phyloP scores from a whole-genome alignment of 768 basidiomycete genomes.

The Termitomyces sp. region DNA sequence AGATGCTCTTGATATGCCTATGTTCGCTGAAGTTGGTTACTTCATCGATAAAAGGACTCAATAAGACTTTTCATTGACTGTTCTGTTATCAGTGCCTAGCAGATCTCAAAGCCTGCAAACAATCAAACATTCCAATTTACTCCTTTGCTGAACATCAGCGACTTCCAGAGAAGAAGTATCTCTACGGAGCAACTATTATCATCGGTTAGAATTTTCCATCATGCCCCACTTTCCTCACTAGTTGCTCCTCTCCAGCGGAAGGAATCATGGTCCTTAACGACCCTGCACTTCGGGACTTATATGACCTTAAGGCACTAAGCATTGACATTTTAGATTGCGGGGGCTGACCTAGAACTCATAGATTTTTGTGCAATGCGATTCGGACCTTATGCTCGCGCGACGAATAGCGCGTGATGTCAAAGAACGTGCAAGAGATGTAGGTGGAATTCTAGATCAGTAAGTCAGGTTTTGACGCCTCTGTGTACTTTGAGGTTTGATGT shows the following conservation, averaged over 20 bases:
- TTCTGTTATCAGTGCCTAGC: slow-evolving; percentile 56
- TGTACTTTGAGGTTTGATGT: not conserved
- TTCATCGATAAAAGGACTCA: not conserved
- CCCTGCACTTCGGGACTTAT: slow-evolving; percentile 67
- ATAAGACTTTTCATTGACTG: not conserved
- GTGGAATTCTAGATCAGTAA: slow-evolving; percentile 86
- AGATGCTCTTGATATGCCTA: slow-evolving; percentile 83
- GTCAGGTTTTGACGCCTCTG: slow-evolving; percentile 13
- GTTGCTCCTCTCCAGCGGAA: slow-evolving; percentile 46
- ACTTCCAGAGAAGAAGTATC: slow-evolving; percentile 70
- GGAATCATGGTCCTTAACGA: slow-evolving; percentile 91
- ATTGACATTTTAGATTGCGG: not conserved
- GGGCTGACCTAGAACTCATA: slow-evolving; percentile 17
- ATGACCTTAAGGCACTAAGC: slow-evolving; percentile 77
- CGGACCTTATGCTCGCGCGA: slow-evolving; percentile 95
- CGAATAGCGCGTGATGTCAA: slow-evolving; percentile 83
- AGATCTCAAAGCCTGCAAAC: slow-evolving; percentile 80
- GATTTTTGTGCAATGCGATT: slow-evolving; percentile 91
- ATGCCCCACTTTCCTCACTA: not conserved
- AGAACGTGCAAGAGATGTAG: slow-evolving; percentile 81
- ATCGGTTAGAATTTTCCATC: slow-evolving; percentile 47
- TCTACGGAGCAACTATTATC: slow-evolving; percentile 91
- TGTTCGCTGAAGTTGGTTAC: slow-evolving; percentile 72
- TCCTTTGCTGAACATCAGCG: slow-evolving; percentile 90
- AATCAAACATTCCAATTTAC: slow-evolving; percentile 89